Percentiles rank a stretch among this genome's conserved stretches.
These are phyloP conservation scores for Pythium inflatum DNA, from an alignment of 352 stramenopile genomes.

Conservation along the genomic window DNA sequence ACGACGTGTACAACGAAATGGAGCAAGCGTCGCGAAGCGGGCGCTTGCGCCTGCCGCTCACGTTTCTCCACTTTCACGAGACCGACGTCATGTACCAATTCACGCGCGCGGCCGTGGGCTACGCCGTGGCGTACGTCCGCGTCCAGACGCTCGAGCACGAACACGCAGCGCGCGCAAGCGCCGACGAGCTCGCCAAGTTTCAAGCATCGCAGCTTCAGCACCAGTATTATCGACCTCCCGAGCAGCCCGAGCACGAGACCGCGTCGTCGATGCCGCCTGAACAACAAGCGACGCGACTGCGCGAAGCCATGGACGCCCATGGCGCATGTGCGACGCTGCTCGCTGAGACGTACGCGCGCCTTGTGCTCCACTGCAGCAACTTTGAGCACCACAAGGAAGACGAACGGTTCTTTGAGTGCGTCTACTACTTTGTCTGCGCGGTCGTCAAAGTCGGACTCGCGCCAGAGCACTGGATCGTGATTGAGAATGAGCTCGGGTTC, in stretches of 20 bases:
- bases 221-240: too few relatives aligned
- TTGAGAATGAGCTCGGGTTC: constrained; percentile 76
- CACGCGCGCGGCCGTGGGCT: constrained; percentile 65
- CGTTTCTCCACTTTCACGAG: constrained; percentile 74
- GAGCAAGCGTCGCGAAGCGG: constrained; percentile 51
- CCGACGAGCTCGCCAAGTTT: constrained; percentile 31
- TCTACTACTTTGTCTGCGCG: constrained; percentile 81
- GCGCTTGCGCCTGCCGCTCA: constrained; percentile 58
- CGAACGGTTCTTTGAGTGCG: constrained; percentile 78
- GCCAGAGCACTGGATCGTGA: constrained; percentile 51
- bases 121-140: constrained; percentile 64
- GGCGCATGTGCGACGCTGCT: constrained; percentile 39
- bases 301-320: constrained; percentile 23
- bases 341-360: constrained; percentile 59
- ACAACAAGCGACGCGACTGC: too few relatives aligned
- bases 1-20: constrained; percentile 77
- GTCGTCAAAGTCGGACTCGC: constrained; percentile 71
- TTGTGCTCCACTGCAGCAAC: constrained; percentile 84
- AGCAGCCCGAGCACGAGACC: too few relatives aligned
- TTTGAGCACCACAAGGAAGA: constrained; percentile 85
- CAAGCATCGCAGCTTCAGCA: constrained; percentile 30
- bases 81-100: constrained; percentile 79
- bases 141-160: constrained; percentile 59
- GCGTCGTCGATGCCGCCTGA: too few relatives aligned
- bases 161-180: constrained; percentile 12